Percentiles rank a stretch among this genome's conserved stretches.
These are phyloP conservation scores for Talaromyces sp. DNA, from an alignment of 2,329 filamentous ascomycete genomes.

Conservation along the genomic window DNA sequence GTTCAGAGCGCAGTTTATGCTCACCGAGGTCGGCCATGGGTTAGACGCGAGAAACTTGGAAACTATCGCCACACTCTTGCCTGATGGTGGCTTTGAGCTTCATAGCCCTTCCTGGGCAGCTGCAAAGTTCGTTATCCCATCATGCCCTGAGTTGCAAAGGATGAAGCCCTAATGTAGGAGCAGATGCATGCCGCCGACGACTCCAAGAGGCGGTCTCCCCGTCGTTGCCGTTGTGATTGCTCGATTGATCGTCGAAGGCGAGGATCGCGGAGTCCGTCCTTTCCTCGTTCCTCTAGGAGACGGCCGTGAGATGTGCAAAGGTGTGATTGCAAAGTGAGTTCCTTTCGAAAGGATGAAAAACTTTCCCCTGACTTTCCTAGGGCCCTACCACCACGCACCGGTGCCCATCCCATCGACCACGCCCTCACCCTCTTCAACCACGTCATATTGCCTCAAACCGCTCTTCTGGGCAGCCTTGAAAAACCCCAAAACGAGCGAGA, in stretches of 20 bases:
- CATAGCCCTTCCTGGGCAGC: constrained; percentile 34
- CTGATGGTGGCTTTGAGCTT: constrained; percentile 36
- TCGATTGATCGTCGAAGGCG: constrained; percentile 29
- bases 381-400: constrained; percentile 27
- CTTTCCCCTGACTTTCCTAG: background rate
- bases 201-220: constrained; percentile 24
- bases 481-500: constrained; percentile 24
- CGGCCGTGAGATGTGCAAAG: constrained; percentile 28
- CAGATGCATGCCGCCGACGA: constrained; percentile 23
- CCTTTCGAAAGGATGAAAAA: background rate
- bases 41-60: constrained; percentile 42
- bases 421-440: constrained; percentile 37
- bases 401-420: constrained; percentile 34
- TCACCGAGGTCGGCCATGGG: constrained; percentile 44
- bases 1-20: constrained; percentile 34
- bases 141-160: background rate
- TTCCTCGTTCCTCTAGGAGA: constrained; percentile 35
- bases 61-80: constrained; percentile 37
- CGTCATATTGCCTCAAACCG: constrained; percentile 27
- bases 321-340: constrained; percentile 28
- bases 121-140: constrained; percentile 34
- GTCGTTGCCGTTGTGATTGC: constrained; percentile 37
- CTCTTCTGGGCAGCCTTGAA: constrained; percentile 30
- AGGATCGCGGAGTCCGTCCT: constrained; percentile 30
- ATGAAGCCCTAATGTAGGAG: background rate